Evolutionary conservation across 2,329 filamentous ascomycete genomes (phyloP).

Genomic region (Pyricularia grisea): DNA sequence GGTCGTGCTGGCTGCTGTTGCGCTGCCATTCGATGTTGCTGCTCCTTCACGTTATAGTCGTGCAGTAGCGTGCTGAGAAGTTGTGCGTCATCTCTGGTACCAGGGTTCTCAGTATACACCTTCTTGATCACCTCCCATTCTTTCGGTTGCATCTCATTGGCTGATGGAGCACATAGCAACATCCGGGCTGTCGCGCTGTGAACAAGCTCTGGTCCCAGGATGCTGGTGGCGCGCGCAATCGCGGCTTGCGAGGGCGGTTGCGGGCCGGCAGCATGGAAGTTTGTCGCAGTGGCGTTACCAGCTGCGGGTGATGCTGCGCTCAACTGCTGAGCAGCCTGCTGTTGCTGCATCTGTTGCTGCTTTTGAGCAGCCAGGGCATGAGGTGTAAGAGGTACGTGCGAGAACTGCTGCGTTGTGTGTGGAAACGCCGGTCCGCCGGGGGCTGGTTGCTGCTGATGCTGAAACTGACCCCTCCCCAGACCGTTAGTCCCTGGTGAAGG

Average conservation of each 20-base stretch:
- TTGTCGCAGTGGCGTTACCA: not conserved
- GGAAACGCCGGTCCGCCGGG: conserved; percentile 8
- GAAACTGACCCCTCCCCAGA: conserved; percentile 18
- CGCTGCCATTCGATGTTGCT: conserved; percentile 4
- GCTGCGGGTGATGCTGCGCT: conserved; percentile 9
- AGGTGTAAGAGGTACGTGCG: not conserved
- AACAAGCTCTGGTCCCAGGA: conserved; percentile 40
- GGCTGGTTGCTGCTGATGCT: conserved; percentile 21
- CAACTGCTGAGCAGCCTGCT: conserved; percentile 26
- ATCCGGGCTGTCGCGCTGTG: conserved; percentile 58
- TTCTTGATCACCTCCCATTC: conserved; percentile 67
- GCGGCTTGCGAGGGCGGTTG: conserved; percentile 29
- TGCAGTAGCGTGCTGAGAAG: conserved; percentile 42
- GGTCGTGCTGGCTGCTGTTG: conserved; percentile 5
- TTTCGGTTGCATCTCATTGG: conserved; percentile 55
- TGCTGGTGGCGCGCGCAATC: conserved; percentile 51
- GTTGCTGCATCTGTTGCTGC: conserved; percentile 6
- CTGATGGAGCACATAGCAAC: conserved; percentile 50
- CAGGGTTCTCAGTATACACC: conserved; percentile 57
- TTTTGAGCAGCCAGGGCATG: not conserved
- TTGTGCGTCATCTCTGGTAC: conserved; percentile 52
- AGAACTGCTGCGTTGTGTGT: conserved; percentile 2
- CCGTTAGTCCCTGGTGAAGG: conserved; percentile 7
- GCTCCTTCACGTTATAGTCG: not conserved
- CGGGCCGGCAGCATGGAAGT: not conserved